Conservation (phyloP, 352 stramenopile species). For the Aphanomyces euteiches region DNA sequence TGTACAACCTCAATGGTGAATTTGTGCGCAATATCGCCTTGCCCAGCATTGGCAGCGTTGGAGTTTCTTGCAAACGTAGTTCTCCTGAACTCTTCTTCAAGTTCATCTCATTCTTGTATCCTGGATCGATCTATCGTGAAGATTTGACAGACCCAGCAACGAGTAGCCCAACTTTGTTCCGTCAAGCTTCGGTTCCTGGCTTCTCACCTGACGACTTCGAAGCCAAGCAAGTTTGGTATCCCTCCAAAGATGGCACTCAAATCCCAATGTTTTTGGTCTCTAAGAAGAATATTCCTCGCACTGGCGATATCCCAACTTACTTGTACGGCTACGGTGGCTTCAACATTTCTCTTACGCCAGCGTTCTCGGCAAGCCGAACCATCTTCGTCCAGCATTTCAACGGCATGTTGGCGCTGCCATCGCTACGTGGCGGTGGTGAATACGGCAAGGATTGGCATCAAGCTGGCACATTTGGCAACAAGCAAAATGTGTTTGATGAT, state of each 20-base stretch:
- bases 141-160: conserved; percentile 43
- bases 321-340: conserved; percentile 95
- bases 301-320: conserved; percentile 87
- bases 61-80: conserved; percentile 61
- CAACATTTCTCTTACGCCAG: conserved; percentile 90
- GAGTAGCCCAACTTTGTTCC: conserved; percentile 50
- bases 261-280: conserved; percentile 95
- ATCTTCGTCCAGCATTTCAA: conserved; percentile 90
- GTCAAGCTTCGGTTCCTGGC: conserved; percentile 75
- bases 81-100: conserved; percentile 86
- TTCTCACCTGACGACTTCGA: conserved; percentile 79
- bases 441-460: conserved; percentile 91
- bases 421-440: conserved; percentile 92
- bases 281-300: conserved; percentile 63
- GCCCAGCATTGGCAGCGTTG: conserved; percentile 63
- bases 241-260: conserved; percentile 90
- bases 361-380: conserved; percentile 82
- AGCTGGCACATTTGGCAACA: conserved; percentile 90
- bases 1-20: conserved; percentile 70
- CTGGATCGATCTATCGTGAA: conserved; percentile 71
- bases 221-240: conserved; percentile 84
- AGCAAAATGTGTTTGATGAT: conserved; percentile 94
- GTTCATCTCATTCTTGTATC: conserved; percentile 85
- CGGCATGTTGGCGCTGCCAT: conserved; percentile 89
- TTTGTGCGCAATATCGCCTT: conserved; percentile 72